Evolutionary conservation across 2,329 filamentous ascomycete genomes (phyloP), one percentile per base, ranked within the genome.

Genomic region (Tolypocladium pustulatum): DNA sequence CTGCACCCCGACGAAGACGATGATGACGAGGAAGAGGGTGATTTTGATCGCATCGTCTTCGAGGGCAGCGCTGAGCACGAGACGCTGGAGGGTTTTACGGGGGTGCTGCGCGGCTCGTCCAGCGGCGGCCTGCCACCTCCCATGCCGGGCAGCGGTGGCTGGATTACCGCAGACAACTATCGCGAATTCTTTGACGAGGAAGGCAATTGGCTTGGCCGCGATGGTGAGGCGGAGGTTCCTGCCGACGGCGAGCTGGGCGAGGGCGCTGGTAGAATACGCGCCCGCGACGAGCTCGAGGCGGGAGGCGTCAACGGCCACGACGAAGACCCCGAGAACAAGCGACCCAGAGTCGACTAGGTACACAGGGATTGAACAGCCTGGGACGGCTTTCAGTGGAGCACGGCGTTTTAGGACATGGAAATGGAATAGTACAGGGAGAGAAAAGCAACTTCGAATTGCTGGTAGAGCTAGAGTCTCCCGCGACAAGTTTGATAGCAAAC

Each of bases 101-200:
- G 83, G 13, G 82, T 85, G 7, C 71, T 82, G 56, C 73, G 72
- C 43, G 81, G 80, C 20, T 71, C 72, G 15, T 65, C 65, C 7
- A 73, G 76, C 58, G 81, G 81, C 0, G 80, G 78, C 2, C 67
- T 87, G 30, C 85, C 85, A n/a, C 84, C 84, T 1, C 82, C 85
- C 0, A 82, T 89, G 71, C 87, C 89, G 0, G 88, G 89, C 1
- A 90, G 88, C 55, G 83, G 83, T 0, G 89, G 89, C 0, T 93
- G 89, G 89, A 91, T 97, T 68, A 97, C 93, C 20, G 89, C 90
- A 10, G 93, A 96, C 59, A 97, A 97, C 66, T 86, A 96, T 70
- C 79, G 88, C 63, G 83, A 96, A 65, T 96, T 85, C 68, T 89
- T 94, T 72, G 89, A 94, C 65, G 85, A 82, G 61, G 81, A 91